phyloP scores from a whole-genome alignment of 2,329 filamentous ascomycete genomes.

The Ilyonectria mors-panacis region DNA sequence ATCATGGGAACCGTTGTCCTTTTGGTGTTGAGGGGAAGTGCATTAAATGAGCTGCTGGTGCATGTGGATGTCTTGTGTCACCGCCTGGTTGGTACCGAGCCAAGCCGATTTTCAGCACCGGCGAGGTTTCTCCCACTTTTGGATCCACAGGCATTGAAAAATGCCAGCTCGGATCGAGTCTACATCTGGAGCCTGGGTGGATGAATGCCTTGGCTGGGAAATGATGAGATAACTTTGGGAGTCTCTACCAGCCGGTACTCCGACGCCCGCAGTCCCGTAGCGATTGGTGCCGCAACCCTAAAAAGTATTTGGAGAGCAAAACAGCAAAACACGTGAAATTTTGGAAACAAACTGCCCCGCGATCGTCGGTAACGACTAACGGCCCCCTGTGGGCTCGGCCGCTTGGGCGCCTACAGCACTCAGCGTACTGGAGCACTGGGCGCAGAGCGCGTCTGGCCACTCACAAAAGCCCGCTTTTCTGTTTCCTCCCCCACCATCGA shows the following conservation, averaged over 20 bases:
- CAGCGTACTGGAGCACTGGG: conserved; percentile 14
- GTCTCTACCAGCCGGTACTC: conserved; percentile 16
- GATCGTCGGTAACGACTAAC: conserved; percentile 3
- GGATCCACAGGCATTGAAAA: not conserved
- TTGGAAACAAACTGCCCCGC: conserved; percentile 27
- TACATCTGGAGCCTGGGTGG: not conserved
- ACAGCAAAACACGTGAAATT: conserved; percentile 28
- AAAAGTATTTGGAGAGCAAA: not conserved
- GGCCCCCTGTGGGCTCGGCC: not conserved
- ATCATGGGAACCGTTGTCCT: not conserved
- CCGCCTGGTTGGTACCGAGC: conserved; percentile 16
- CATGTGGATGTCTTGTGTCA: conserved; percentile 23
- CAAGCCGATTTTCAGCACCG: not conserved
- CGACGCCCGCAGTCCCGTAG: too few relatives aligned
- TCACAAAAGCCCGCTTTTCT: conserved; percentile 40
- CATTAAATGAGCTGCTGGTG: conserved; percentile 7
- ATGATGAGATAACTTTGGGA: not conserved
- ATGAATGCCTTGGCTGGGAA: not conserved
- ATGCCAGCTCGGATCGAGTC: not conserved
- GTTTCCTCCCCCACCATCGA: conserved; percentile 38
- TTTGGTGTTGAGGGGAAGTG: conserved; percentile 19
- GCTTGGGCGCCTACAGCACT: conserved; percentile 17
- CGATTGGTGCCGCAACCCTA: not conserved
- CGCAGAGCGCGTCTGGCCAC: conserved; percentile 26
- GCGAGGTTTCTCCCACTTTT: not conserved